phyloP scores from a whole-genome alignment of 495 filamentous ascomycete species.

The Tuber indicum region DNA sequence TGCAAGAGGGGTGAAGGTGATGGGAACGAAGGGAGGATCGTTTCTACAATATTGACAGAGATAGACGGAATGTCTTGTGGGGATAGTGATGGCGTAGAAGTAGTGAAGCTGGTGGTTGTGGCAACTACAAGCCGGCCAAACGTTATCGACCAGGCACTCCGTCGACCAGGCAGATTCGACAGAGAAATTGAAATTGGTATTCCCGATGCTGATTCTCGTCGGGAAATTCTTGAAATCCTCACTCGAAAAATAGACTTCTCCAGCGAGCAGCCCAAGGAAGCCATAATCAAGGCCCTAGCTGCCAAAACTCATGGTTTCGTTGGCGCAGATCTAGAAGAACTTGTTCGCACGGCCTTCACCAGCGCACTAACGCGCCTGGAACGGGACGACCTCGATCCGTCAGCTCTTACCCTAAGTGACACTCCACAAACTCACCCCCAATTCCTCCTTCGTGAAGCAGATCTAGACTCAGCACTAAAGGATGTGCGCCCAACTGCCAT shows the following conservation, averaged over 20 bases:
- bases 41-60: slow-evolving; percentile 50
- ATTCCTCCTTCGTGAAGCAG: slow-evolving; percentile 44
- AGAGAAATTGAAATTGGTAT: slow-evolving; percentile 73
- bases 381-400: not conserved
- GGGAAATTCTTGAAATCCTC: slow-evolving; percentile 62
- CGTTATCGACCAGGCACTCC: slow-evolving; percentile 66
- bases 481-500: slow-evolving; percentile 73
- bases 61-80: slow-evolving; percentile 48
- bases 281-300: slow-evolving; percentile 46
- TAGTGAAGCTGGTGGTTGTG: slow-evolving; percentile 58
- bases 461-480: slow-evolving; percentile 53
- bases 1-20: slow-evolving; percentile 52
- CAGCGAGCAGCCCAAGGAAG: slow-evolving; percentile 50
- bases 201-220: slow-evolving; percentile 64
- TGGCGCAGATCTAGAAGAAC: slow-evolving; percentile 55
- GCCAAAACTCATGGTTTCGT: slow-evolving; percentile 64
- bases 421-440: slow-evolving; percentile 1
- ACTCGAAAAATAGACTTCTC: slow-evolving; percentile 34
- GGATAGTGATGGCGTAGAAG: slow-evolving; percentile 39
- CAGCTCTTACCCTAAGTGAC: not conserved
- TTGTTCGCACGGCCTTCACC: slow-evolving; percentile 45
- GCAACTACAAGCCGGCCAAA: slow-evolving; percentile 66
- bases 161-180: slow-evolving; percentile 59
- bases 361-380: slow-evolving; percentile 27
- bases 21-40: slow-evolving; percentile 46